Evolutionary conservation across 176 grass and related monocot species (phyloP).

Genomic region (Melocanna baccifera): DNA sequence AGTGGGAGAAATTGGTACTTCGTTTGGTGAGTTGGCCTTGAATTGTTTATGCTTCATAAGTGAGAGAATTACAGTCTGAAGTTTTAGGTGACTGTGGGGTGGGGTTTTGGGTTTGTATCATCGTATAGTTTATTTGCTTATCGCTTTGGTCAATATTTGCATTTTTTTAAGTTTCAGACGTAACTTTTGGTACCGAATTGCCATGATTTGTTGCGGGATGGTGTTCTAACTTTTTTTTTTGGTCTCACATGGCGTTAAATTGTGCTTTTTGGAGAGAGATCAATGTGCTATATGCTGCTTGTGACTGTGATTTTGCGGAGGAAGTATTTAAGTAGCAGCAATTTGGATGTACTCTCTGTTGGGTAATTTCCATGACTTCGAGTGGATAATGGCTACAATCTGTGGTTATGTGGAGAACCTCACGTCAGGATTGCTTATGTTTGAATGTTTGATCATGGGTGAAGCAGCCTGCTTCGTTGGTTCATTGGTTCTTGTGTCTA

Average conservation of each 20-base stretch:
- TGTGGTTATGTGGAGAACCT: not conserved
- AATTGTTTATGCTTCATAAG: not conserved
- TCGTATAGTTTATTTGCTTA: not conserved
- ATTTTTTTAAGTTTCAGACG: not conserved
- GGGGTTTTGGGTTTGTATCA: not conserved
- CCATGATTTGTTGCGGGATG: not conserved
- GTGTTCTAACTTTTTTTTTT: not conserved
- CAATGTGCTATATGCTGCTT: too few species aligned
- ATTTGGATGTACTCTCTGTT: too few species aligned
- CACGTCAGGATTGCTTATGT: not conserved
- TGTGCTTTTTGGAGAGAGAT: too few species aligned
- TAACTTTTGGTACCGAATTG: not conserved
- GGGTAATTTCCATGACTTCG: not conserved
- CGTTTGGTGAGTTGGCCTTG: not conserved
- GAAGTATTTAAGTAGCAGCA: too few species aligned
- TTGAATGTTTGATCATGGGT: slow-evolving; percentile 5
- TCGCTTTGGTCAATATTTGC: not conserved
- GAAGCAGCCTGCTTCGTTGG: not conserved
- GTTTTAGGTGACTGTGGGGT: not conserved
- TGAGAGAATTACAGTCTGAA: not conserved
- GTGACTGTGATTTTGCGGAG: too few species aligned
- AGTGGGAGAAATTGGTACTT: not conserved
- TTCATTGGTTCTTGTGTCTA: not conserved
- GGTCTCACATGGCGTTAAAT: not conserved
- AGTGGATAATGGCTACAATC: not conserved